Evolutionary conservation across 768 basidiomycete species (phyloP).

Genomic region (Kwoniella sp.): DNA sequence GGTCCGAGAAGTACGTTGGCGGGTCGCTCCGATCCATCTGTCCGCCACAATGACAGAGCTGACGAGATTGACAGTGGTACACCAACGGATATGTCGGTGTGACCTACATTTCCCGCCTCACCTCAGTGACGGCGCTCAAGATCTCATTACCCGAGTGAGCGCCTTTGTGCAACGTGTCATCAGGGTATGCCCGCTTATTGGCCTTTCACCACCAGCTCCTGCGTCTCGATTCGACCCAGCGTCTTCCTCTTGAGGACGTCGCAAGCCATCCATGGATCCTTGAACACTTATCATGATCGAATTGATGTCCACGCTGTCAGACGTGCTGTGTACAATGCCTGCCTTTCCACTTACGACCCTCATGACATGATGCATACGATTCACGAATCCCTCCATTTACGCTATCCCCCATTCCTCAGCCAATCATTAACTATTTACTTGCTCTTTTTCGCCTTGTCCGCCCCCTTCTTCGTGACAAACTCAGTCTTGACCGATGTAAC

Average conservation of each 20-base stretch:
- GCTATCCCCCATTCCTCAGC: not conserved
- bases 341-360: not conserved
- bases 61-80: constrained; percentile 62
- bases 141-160: constrained; percentile 59
- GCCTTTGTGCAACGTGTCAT: too few relatives aligned
- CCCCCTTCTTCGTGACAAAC: not conserved
- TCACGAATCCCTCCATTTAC: too few relatives aligned
- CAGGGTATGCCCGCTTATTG: too few relatives aligned
- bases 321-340: not conserved
- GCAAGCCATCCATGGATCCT: constrained; percentile 78
- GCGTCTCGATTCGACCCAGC: constrained; percentile 51
- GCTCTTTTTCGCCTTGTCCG: not conserved
- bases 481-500: too few relatives aligned
- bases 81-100: constrained; percentile 66
- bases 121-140: constrained; percentile 62
- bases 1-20: constrained; percentile 30
- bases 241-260: constrained; percentile 70
- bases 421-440: not conserved
- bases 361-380: not conserved
- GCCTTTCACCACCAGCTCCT: not conserved
- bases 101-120: constrained; percentile 63
- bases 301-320: too few relatives aligned
- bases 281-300: constrained; percentile 1
- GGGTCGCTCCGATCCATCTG: not conserved
- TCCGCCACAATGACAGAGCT: not conserved